Percentiles rank a stretch among this genome's conserved stretches.
Evolutionary conservation across 495 filamentous ascomycete species (phyloP).

Genomic region (Xylaria castorea): DNA sequence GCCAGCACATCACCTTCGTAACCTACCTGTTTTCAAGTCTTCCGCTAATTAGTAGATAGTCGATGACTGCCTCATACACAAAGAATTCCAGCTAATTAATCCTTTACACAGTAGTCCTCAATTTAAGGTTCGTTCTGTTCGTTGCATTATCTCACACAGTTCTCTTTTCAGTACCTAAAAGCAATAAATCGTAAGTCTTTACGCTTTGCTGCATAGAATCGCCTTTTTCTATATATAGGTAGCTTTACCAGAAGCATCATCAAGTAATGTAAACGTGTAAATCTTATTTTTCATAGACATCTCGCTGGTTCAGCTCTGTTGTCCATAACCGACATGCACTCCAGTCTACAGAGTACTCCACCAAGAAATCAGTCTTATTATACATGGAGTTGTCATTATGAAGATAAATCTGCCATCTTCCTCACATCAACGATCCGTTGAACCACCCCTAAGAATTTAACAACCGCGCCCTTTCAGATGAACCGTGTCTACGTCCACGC

Average conservation of each 20-base stretch:
- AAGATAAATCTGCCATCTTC: neutral
- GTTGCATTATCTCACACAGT: neutral
- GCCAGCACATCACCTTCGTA: neutral
- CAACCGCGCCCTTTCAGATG: slow-evolving; percentile 39
- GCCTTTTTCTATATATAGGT: neutral
- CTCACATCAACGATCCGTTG: neutral
- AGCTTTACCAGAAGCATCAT: neutral
- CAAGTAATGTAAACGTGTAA: neutral
- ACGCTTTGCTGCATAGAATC: neutral
- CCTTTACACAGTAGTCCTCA: neutral
- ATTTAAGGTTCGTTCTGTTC: neutral
- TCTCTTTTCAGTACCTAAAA: neutral
- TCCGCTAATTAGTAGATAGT: neutral
- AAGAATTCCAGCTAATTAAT: neutral
- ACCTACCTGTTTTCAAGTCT: neutral
- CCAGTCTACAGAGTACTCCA: neutral
- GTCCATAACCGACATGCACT: neutral
- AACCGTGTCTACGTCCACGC: slow-evolving; percentile 27
- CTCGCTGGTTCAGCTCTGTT: neutral
- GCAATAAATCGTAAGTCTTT: neutral
- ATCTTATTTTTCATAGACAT: neutral
- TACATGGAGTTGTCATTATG: neutral
- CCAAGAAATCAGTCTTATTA: neutral
- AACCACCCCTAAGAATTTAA: slow-evolving; percentile 28
- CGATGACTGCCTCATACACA: neutral